Evolutionary conservation across 164 flowering plant genomes (phyloP), one percentile per base, ranked within the genome.

Genomic region (Aristolochia fimbriata): DNA sequence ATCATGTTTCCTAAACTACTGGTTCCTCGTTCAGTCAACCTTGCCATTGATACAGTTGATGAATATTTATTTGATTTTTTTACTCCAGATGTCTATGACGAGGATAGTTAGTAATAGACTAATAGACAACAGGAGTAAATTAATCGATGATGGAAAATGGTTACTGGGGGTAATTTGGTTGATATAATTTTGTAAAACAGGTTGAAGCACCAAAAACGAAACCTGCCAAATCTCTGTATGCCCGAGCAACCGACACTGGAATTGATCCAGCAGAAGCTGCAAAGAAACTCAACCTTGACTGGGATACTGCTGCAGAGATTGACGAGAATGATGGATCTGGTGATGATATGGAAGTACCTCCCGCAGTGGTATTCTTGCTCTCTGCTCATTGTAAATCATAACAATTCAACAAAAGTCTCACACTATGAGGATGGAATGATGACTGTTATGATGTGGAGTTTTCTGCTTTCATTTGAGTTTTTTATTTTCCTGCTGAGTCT

Each of bases 271-370:
- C 64, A 72, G 88, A 63, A 66, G 98, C 98, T 62, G 96, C 98
- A 2, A 82, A 79, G 73, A 80, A 93, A 73, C 86, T 87, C 50
- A 87, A 87, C 24, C 60, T 87, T 20, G 98, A 91, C 63, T 91
- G 96, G 98, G 96, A 92, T 76, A 54, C 95, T 50, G 96, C 96
- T 64, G 96, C 96, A 70, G 90, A 87, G 64, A 83, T 92, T 70
- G 84, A 81, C 5, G 88, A 80, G 9, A 60, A 56, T 57, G 88
- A 71, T 16, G 74, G 19, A 17, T 61, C 22, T 10, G 1, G 12
- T 47, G 81, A 83, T 47, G 83, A 83, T 4, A 21, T 78, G 57
- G 92, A 91, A 31, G 91, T 89, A 43, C 93, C 96, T 23, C 55
- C 87, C 4, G 86, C 72, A 21, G 74, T 92, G 98, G 98, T 91